Percentiles rank a stretch among this genome's conserved stretches.
Evolutionary conservation across 768 basidiomycete genomes (phyloP).

Genomic region (Termitomyces sp.): DNA sequence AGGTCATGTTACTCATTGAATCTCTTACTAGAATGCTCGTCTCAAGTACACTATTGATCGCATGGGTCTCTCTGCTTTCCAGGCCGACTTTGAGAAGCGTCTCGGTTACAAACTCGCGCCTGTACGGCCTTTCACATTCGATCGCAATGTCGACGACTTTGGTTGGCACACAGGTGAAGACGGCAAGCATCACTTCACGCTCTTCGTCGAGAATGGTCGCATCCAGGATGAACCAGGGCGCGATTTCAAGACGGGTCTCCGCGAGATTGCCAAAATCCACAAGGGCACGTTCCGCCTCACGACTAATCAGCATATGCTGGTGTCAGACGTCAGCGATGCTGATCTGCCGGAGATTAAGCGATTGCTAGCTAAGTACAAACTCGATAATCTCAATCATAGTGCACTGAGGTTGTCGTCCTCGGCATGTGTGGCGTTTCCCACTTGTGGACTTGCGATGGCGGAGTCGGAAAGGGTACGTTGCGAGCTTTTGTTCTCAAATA

Average conservation of each 20-base stretch:
- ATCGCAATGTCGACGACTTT: constrained; percentile 88
- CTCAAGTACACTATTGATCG: constrained; percentile 97
- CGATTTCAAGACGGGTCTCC: constrained; percentile 88
- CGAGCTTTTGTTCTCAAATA: background rate
- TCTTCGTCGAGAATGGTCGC: constrained; percentile 97
- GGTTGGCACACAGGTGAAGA: constrained; percentile 90
- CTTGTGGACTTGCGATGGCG: constrained; percentile 62
- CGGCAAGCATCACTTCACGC: constrained; percentile 85
- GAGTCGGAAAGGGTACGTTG: constrained; percentile 49
- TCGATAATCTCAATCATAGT: constrained; percentile 79
- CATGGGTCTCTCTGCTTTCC: constrained; percentile 86
- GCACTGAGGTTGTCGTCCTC: constrained; percentile 85
- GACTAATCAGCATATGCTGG: constrained; percentile 89
- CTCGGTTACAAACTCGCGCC: constrained; percentile 76
- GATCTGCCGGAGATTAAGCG: constrained; percentile 75
- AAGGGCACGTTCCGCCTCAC: constrained; percentile 93
- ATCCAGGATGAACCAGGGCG: constrained; percentile 90
- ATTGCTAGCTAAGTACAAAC: constrained; percentile 76
- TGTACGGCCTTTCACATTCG: constrained; percentile 73
- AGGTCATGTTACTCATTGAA: constrained; percentile 2
- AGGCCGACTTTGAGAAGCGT: constrained; percentile 82
- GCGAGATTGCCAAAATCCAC: constrained; percentile 91
- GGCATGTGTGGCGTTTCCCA: constrained; percentile 97
- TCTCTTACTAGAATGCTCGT: constrained; percentile 61
- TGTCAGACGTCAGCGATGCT: constrained; percentile 74